Conservation (phyloP, 306 rosid species). For the Sindora glabra region DNA sequence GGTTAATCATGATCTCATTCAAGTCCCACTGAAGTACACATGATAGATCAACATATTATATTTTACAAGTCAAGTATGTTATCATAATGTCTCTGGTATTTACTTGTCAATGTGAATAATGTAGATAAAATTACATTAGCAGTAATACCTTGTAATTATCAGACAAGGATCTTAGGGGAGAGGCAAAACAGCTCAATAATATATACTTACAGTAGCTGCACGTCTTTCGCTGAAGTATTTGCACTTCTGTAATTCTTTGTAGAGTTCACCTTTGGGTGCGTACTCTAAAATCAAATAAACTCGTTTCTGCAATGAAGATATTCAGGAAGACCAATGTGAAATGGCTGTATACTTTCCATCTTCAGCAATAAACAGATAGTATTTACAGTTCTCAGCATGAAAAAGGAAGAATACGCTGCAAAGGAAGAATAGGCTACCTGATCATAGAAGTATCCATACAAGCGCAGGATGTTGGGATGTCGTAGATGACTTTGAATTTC, state of each 20-base stretch:
- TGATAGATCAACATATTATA: neutral
- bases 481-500: conserved; percentile 98
- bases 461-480: conserved; percentile 86
- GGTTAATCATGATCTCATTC: neutral
- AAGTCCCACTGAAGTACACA: too few relatives aligned
- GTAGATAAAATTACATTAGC: neutral
- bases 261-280: conserved; percentile 97
- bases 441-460: conserved; percentile 92
- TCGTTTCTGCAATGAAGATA: conserved; percentile 62
- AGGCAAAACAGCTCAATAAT: neutral
- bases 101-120: neutral
- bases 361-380: neutral
- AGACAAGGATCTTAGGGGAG: neutral
- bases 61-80: neutral
- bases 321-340: neutral
- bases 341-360: neutral
- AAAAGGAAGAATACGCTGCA: conserved; percentile 6
- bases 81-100: neutral
- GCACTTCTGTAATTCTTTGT: conserved; percentile 93
- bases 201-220: conserved; percentile 85
- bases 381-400: neutral
- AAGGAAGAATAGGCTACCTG: too few relatives aligned
- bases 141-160: neutral
- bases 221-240: conserved; percentile 98
- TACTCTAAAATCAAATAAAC: conserved; percentile 92